phyloP scores from a whole-genome alignment of 73 alveolate species.

The Tetrahymena thermophila region DNA sequence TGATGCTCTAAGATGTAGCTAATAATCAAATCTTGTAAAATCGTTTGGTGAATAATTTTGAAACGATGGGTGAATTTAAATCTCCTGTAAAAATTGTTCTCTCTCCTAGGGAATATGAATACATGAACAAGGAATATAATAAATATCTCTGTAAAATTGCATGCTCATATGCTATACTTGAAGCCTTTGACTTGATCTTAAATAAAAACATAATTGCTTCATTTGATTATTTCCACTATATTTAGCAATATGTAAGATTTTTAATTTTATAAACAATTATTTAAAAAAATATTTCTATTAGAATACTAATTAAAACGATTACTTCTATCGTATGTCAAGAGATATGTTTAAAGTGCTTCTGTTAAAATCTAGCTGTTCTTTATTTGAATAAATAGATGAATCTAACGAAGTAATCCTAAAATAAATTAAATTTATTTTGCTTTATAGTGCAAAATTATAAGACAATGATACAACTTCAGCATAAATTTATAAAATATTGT shows the following conservation, averaged over 20 bases:
- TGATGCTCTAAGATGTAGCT: neutral
- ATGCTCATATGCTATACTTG: neutral
- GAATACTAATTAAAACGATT: neutral
- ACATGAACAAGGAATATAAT: neutral
- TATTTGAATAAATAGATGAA: neutral
- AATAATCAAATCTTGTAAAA: neutral
- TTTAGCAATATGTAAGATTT: neutral
- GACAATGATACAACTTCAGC: neutral
- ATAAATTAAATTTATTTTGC: neutral
- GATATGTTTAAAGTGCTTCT: neutral
- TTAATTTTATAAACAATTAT: neutral
- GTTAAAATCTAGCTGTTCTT: neutral
- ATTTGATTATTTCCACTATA: neutral
- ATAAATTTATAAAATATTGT: neutral
- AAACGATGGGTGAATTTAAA: neutral
- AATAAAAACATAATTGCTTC: neutral
- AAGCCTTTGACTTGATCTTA: neutral
- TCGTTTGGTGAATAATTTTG: neutral
- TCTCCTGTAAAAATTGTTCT: neutral
- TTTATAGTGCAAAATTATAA: neutral
- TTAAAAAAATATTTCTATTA: neutral
- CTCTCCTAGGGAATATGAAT: neutral
- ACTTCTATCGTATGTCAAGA: neutral
- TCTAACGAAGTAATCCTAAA: neutral
- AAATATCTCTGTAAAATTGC: neutral